phyloP scores from a whole-genome alignment of 768 basidiomycete genomes.

The Clathrus columnatus region DNA sequence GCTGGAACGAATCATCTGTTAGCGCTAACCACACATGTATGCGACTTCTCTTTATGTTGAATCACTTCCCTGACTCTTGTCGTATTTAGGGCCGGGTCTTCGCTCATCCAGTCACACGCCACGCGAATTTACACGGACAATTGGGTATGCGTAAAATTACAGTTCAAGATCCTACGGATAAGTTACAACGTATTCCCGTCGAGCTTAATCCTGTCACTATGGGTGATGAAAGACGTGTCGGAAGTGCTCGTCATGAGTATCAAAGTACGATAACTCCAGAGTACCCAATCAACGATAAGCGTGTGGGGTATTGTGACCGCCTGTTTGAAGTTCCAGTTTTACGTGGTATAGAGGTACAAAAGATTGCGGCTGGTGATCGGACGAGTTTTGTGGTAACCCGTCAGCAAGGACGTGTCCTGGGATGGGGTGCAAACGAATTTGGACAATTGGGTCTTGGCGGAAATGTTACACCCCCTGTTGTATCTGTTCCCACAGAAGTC shows the following conservation, averaged over 20 bases:
- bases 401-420: conserved; percentile 61
- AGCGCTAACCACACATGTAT: conserved; percentile 25
- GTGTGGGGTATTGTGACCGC: conserved; percentile 56
- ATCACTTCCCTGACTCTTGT: neutral
- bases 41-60: neutral
- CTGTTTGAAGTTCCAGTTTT: conserved; percentile 75
- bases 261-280: conserved; percentile 15
- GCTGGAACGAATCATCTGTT: conserved; percentile 53
- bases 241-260: neutral
- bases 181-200: conserved; percentile 28
- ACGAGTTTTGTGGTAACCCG: conserved; percentile 65
- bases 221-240: neutral
- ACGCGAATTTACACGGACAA: conserved; percentile 76
- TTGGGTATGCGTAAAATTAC: conserved; percentile 67
- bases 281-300: conserved; percentile 28
- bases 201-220: conserved; percentile 52
- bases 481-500: conserved; percentile 80
- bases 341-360: conserved; percentile 49
- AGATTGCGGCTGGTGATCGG: conserved; percentile 63
- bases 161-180: conserved; percentile 24
- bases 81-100: conserved; percentile 62
- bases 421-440: conserved; percentile 84
- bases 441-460: conserved; percentile 80
- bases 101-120: conserved; percentile 62
- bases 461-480: conserved; percentile 50